Evolutionary conservation across 208 protist genomes (phyloP).

Genomic region (Acanthamoeba divionensis): DNA sequence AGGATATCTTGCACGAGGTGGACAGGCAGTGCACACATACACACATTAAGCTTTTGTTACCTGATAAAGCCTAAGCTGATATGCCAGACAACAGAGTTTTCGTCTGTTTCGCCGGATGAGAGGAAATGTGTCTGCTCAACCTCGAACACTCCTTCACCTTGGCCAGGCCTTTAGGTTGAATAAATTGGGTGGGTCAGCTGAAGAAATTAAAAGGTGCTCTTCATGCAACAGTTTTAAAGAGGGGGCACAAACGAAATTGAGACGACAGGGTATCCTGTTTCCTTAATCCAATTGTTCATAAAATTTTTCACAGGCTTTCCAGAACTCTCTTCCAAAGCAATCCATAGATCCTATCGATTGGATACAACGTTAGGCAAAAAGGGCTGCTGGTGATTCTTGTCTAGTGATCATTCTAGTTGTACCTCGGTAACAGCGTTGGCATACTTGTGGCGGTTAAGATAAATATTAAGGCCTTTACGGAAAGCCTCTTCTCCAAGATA

Average conservation of each 20-base stretch:
- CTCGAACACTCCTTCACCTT: slow-evolving; percentile 1
- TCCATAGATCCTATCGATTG: slow-evolving; percentile 87
- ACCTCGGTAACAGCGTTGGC: slow-evolving; percentile 90
- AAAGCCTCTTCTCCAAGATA: slow-evolving; percentile 87
- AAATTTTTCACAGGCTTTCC: slow-evolving; percentile 83
- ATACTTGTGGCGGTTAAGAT: slow-evolving; percentile 91
- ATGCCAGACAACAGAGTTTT: background rate
- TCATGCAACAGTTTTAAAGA: background rate
- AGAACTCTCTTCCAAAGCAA: slow-evolving; percentile 84
- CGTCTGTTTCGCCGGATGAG: background rate
- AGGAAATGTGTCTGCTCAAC: slow-evolving; percentile 23
- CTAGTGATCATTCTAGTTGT: background rate
- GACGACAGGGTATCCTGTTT: slow-evolving; percentile 91
- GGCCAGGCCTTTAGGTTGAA: background rate
- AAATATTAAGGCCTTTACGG: slow-evolving; percentile 84
- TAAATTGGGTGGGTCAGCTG: background rate
- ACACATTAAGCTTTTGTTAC: background rate
- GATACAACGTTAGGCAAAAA: background rate
- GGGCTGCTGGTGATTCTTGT: background rate
- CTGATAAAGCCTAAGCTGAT: background rate
- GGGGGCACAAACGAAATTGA: background rate
- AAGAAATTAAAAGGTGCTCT: background rate
- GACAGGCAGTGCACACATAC: background rate
- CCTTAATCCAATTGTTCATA: slow-evolving; percentile 90
- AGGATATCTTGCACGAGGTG: background rate